A percentile compares a stretch with the other conserved stretches of the same genome.
These are phyloP conservation scores for Halophytophthora polymorphica DNA, from an alignment of 352 stramenopile species.

Conservation along the genomic window DNA sequence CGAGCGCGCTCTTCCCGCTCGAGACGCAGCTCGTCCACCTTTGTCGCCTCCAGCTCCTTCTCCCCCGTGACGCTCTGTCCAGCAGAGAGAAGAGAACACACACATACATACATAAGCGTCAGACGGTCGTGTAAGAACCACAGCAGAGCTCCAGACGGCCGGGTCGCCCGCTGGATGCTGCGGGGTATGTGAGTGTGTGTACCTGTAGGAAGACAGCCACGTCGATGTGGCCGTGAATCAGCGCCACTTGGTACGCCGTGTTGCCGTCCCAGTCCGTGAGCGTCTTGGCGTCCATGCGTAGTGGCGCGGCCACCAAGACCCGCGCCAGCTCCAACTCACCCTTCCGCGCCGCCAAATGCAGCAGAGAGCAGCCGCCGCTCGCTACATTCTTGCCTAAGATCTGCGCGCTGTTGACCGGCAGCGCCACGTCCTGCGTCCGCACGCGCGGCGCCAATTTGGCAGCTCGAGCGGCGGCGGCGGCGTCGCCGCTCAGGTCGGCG, in stretches of 20 bases:
- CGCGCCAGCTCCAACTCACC: constrained; percentile 52
- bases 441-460: constrained; percentile 19
- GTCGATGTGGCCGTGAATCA: constrained; percentile 38
- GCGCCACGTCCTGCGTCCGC: constrained; percentile 60
- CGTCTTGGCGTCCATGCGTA: constrained; percentile 20
- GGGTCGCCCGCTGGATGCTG: no score
- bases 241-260: constrained; percentile 40
- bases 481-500: constrained; percentile 18
- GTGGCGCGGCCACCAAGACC: constrained; percentile 36
- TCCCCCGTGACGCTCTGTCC: constrained; percentile 18
- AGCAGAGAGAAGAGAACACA: background rate
- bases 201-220: constrained; percentile 40
- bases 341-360: constrained; percentile 67
- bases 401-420: constrained; percentile 58
- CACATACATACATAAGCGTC: background rate
- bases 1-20: constrained; percentile 43
- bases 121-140: no score
- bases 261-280: constrained; percentile 65
- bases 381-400: constrained; percentile 67
- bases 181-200: background rate
- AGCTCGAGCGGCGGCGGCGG: constrained; percentile 1
- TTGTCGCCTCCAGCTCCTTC: constrained; percentile 13
- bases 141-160: no score
- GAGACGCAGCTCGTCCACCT: constrained; percentile 20
- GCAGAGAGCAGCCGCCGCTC: constrained; percentile 63